phyloP scores from a whole-genome alignment of 1,284 basidiomycete species.

The Apiotrichum sp. region DNA sequence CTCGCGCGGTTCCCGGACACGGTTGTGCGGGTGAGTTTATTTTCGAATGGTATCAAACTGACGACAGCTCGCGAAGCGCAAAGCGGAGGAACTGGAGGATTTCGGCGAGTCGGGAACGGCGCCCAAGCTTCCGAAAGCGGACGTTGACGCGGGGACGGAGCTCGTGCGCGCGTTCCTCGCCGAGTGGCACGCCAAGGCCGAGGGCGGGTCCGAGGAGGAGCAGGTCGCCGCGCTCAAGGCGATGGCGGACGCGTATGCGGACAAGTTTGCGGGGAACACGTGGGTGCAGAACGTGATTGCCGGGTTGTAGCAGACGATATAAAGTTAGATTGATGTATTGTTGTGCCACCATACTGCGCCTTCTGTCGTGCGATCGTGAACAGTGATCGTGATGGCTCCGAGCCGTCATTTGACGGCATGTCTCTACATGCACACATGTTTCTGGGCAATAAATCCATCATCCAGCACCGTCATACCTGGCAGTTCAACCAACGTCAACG shows the following conservation, averaged over 20 bases:
- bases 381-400: no score
- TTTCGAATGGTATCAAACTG: neutral
- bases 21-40: constrained; percentile 68
- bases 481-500: no score
- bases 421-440: no score
- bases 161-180: constrained; percentile 74
- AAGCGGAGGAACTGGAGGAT: constrained; percentile 94
- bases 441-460: no score
- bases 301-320: constrained; percentile 40
- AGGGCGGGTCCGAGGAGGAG: constrained; percentile 50
- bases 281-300: constrained; percentile 66
- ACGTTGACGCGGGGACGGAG: constrained; percentile 69
- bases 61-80: constrained; percentile 76
- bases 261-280: constrained; percentile 63
- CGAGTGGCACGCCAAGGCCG: constrained; percentile 58
- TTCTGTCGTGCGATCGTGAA: no score
- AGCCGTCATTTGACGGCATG: no score
- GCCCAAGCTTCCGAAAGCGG: constrained; percentile 55
- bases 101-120: constrained; percentile 54
- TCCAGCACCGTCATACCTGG: no score
- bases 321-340: no score
- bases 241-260: constrained; percentile 62
- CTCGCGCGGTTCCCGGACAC: constrained; percentile 93
- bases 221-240: constrained; percentile 62
- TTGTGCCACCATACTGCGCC: no score